Base-by-base conservation (phyloP, 371 early-diverging fungal species). In the Mucor irregularis region DNA sequence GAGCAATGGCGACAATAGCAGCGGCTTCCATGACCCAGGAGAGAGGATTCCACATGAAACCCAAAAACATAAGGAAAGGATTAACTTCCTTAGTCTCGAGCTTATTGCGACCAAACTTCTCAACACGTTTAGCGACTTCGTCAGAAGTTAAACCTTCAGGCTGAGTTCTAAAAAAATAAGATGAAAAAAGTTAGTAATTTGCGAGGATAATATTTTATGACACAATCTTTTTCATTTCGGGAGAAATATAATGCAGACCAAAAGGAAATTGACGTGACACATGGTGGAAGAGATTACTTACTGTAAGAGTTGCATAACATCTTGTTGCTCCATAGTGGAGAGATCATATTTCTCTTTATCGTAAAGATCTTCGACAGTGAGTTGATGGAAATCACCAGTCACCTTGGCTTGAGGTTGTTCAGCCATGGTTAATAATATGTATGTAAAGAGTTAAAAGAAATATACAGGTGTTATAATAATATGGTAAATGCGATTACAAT, bases 21-120 rank as follows among this genome's bases (percentile, higher is more conserved):
- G 89, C 89, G 22, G 86, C 85, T 69, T 89, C 89, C 86, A 89
- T 89, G 44, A 89, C 86, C 83, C 86, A 89, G 7, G 89, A 86
- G 25, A 89, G 78, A 44, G 89, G 87, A 58, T 87, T 87, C 86
- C 87, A 86, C 87, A 89, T 87, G 80, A 91, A 94, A 43, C 88
- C 82, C 62, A 93, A 75, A 80, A 94, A 94, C 80, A 87, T 85
- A 58, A 91, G 64, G 52, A 92, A 45, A 0, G 92, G 89, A 68
- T 86, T 92, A 47, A 84, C 73, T 74, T 86, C 86, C 76, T 86
- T 87, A 49, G 91, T 82, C 46, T 83, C 86, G 10, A 89, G 82
- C 56, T 74, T 78, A 69, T 89, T 89, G 48, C 43, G 66, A 26
- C 89, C 89, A 61, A 89, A 89, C 77, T 76, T 76, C 49, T 73